Base-by-base conservation (phyloP, 768 basidiomycete genomes). In the Amyloporia xantha region DNA sequence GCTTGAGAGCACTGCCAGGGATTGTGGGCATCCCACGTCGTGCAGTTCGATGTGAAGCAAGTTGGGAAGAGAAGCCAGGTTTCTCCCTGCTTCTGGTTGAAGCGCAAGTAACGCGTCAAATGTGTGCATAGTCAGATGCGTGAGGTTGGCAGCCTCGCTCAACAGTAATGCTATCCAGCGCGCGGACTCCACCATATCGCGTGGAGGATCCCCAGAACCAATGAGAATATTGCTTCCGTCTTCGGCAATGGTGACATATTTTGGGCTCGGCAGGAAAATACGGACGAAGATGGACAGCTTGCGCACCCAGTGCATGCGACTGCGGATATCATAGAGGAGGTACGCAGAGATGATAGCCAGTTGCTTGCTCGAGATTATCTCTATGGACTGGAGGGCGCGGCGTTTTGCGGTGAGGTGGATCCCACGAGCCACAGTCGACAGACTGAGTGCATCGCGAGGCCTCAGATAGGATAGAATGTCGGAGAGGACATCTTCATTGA, bases 401-500 rank as follows among this genome's bases (percentile, higher is more conserved):
- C 33, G 19, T 21, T 23, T 45, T 5, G 44, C 44, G 20, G 36
- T 45, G 13, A 9, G 28, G 21, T 45, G 30, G 33, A 45, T 30
- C n/a, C 6, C n/a, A 20, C 21, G 11, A 17, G 44, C 27, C 3
- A 30, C 36, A 6, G 30, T 20, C n/a, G 44, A 45, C 13, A 45
- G 44, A 19, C 12, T 36, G 33, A 45, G 23, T 5, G 44, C 44
- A 23, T 45, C 44, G 30, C 17, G 27, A 12, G 24, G 19, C 4
- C 10, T 4, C 3, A 45, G 30, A 19, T 27, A 30, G 15, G 13
- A n/a, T 4, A 45, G 24, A 3, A 45, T 45, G 5, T 45, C 27
- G n/a, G 23, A 20, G n/a, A 45, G 44, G 23, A 45, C 44, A 27
- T 45, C 44, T 24, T 45, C 28, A 30, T 45, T 45, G 28, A 45